These are phyloP conservation scores for Coemansia sp. DNA, from an alignment of 192 early-diverging fungal genomes.

Conservation along the genomic window DNA sequence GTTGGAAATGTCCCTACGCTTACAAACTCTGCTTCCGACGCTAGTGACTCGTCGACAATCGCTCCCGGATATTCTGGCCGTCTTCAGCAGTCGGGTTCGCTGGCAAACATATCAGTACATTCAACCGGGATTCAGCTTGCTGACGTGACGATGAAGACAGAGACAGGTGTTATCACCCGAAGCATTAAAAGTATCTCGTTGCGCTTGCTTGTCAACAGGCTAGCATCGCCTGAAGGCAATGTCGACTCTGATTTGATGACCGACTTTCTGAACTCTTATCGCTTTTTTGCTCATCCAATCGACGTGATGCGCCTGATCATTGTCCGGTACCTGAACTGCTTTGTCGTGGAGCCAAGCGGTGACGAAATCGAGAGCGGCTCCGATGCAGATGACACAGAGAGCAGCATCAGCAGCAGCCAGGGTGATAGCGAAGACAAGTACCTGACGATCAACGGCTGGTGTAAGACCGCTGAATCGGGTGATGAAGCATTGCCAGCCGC, in stretches of 20 bases:
- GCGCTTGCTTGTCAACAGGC: constrained; percentile 53
- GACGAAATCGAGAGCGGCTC: constrained; percentile 11
- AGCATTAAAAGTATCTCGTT: constrained; percentile 50
- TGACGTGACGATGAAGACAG: constrained; percentile 53
- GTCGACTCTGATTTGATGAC: constrained; percentile 62
- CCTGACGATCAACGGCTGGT: constrained; percentile 52
- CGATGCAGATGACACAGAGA: constrained; percentile 16
- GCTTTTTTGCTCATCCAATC: constrained; percentile 65
- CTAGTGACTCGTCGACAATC: constrained; percentile 17
- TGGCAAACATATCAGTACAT: constrained; percentile 17
- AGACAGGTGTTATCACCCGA: constrained; percentile 49
- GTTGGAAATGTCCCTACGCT: constrained; percentile 16
- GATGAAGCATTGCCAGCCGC: neutral
- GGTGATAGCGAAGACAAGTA: constrained; percentile 19
- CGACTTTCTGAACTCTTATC: constrained; percentile 67
- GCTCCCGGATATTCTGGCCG: constrained; percentile 7
- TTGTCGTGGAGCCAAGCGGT: constrained; percentile 8
- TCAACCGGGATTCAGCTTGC: constrained; percentile 35
- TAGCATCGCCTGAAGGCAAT: constrained; percentile 58
- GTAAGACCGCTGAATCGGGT: constrained; percentile 8
- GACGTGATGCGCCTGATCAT: constrained; percentile 69
- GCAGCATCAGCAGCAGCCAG: neutral
- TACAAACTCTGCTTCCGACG: constrained; percentile 24
- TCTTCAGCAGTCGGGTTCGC: constrained; percentile 3
- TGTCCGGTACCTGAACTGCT: constrained; percentile 64